Conservation (phyloP, 148 eudicot genomes). For the Nepenthes gracilis region DNA sequence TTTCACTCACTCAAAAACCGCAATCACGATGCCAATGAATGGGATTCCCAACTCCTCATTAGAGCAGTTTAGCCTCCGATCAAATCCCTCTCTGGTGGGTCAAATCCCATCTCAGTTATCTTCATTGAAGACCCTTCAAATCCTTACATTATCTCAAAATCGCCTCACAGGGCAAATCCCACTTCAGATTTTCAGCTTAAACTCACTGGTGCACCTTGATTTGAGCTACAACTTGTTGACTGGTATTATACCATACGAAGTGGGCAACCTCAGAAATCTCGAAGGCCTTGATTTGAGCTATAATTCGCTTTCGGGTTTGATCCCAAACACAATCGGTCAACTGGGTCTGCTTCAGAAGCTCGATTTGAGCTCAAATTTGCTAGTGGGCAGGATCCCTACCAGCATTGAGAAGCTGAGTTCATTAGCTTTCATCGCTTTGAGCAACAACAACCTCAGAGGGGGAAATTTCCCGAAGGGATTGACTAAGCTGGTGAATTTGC, state of each 20-base stretch:
- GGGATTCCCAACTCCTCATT: constrained; percentile 17
- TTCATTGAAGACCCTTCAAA: constrained; percentile 38
- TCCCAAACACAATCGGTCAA: constrained; percentile 51
- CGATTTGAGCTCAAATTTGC: constrained; percentile 61
- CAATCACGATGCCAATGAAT: constrained; percentile 19
- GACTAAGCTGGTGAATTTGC: constrained; percentile 28
- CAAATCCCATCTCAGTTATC: constrained; percentile 54
- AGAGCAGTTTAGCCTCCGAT: constrained; percentile 62
- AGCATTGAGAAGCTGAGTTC: constrained; percentile 27
- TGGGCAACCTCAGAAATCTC: constrained; percentile 44
- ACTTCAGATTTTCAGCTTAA: constrained; percentile 20
- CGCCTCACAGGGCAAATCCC: constrained; percentile 44
- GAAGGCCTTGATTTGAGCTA: constrained; percentile 71
- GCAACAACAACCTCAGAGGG: constrained; percentile 38
- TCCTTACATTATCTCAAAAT: constrained; percentile 75
- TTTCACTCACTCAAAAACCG: constrained; percentile 41
- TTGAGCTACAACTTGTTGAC: constrained; percentile 55
- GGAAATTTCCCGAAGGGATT: constrained; percentile 41
- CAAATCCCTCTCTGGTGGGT: constrained; percentile 50
- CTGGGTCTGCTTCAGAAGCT: constrained; percentile 59
- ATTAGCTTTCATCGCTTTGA: constrained; percentile 49
- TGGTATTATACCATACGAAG: constrained; percentile 33
- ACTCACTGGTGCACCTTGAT: constrained; percentile 52
- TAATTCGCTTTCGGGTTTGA: constrained; percentile 38
- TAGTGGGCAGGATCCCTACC: constrained; percentile 41